A percentile compares a stretch with the other conserved stretches of the same genome.
Evolutionary conservation across 2,329 filamentous ascomycete species (phyloP).

Genomic region (Zasmidium angulare): DNA sequence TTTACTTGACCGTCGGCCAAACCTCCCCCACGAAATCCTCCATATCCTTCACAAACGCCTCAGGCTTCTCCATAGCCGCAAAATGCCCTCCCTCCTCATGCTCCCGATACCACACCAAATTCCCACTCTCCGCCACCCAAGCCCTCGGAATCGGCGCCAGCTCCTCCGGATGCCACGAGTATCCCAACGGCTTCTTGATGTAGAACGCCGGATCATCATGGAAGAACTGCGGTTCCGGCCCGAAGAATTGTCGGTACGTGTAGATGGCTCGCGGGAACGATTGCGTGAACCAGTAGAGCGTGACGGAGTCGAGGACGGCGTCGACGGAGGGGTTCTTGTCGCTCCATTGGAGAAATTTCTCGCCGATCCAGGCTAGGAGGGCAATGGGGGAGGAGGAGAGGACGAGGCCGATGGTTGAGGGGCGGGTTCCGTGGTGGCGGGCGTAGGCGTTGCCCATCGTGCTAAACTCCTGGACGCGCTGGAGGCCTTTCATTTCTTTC

Average conservation of each 20-base stretch:
- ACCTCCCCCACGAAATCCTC: conserved; percentile 34
- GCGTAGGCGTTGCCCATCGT: conserved; percentile 51
- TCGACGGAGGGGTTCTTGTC: conserved; percentile 44
- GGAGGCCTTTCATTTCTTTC: conserved; percentile 25
- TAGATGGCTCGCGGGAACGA: conserved; percentile 45
- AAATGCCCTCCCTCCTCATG: conserved; percentile 45
- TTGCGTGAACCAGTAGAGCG: conserved; percentile 57
- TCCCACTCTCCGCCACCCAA: conserved; percentile 39
- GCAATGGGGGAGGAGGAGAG: conserved; percentile 55
- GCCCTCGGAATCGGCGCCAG: conserved; percentile 39
- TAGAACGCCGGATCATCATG: conserved; percentile 26
- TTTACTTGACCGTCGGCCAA: conserved; percentile 25
- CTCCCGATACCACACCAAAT: conserved; percentile 40
- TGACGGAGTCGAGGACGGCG: conserved; percentile 50
- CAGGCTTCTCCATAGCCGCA: conserved; percentile 37
- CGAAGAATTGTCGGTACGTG: conserved; percentile 46
- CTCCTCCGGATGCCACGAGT: conserved; percentile 46
- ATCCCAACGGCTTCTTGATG: conserved; percentile 45
- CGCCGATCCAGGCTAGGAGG: conserved; percentile 58
- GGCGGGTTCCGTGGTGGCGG: conserved; percentile 53
- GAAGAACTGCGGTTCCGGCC: conserved; percentile 25
- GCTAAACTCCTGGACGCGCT: conserved; percentile 24
- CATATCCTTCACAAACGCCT: conserved; percentile 32
- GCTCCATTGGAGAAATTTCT: conserved; percentile 58
- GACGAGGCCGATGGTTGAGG: conserved; percentile 56